phyloP scores from a whole-genome alignment of 352 stramenopile genomes.

The Pythium utonaiense region DNA sequence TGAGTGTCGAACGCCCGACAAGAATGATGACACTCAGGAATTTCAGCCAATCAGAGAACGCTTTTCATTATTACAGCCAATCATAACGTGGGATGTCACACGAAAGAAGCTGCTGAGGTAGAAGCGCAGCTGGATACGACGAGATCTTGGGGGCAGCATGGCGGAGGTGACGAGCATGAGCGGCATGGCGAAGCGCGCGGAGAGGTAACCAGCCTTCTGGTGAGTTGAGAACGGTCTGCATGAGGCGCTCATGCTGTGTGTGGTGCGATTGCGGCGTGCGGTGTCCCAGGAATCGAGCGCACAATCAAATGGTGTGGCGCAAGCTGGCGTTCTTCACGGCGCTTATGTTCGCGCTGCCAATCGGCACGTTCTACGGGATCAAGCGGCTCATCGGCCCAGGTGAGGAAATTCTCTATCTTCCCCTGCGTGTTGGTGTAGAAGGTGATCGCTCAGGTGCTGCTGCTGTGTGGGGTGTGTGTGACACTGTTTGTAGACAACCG shows the following conservation, averaged over 20 bases:
- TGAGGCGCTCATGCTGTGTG: background rate
- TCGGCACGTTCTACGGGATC: slow-evolving; percentile 65
- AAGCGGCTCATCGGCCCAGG: slow-evolving; percentile 39
- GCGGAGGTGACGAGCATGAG: slow-evolving; percentile 24
- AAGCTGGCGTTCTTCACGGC: slow-evolving; percentile 74
- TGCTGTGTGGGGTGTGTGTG: too few relatives aligned
- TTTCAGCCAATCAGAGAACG: slow-evolving; percentile 4
- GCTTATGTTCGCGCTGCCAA: slow-evolving; percentile 58
- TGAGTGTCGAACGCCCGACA: background rate
- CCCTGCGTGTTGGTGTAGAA: too few relatives aligned
- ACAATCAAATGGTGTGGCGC: slow-evolving; percentile 68
- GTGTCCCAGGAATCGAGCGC: slow-evolving; percentile 52
- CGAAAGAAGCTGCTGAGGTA: background rate
- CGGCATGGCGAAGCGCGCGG: slow-evolving; percentile 18
- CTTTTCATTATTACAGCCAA: background rate
- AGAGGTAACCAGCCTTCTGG: too few relatives aligned
- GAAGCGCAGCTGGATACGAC: background rate
- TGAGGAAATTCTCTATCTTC: slow-evolving; percentile 18
- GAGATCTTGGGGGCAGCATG: slow-evolving; percentile 5
- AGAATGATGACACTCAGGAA: slow-evolving; percentile 13
- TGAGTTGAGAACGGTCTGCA: background rate
- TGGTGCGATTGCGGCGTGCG: background rate
- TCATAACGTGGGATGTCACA: background rate
- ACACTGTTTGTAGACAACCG: slow-evolving; percentile 3
- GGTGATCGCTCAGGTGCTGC: too few relatives aligned